Evolutionary conservation across 495 filamentous ascomycete genomes (phyloP), one percentile per base, ranked within the genome.

Genomic region (Thermothielavioides terrestris): DNA sequence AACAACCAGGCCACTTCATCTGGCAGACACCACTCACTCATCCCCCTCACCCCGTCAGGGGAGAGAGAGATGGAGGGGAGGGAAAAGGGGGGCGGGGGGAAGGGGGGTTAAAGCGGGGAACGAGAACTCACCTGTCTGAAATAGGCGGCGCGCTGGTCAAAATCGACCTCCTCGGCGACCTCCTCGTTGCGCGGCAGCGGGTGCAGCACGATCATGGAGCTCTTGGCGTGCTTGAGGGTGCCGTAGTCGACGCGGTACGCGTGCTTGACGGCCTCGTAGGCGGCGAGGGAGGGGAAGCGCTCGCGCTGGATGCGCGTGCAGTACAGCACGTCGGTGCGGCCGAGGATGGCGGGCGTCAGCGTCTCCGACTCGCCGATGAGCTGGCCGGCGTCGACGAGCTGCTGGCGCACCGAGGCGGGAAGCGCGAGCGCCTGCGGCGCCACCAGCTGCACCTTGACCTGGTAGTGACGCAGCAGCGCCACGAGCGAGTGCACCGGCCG

Each of bases 271-370:
- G 72, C 71, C 72, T 97, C 89, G 61, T 88, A 98, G 57, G 88
- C 78, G 20, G 71, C 77, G 12, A 83, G 68, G 63, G 86, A 83
- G 14, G 79, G 68, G 74, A 98, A 98, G 14, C 92, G 78, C 73
- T 98, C 92, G 73, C 91, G 94, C 67, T 97, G 92, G 57, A 98
- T 84, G 32, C 92, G 84, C 2, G 92, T 97, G 69, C 88, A 94
- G 72, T 98, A 98, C 36, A 98, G 73, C 6, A 98, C 89, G 55
- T 98, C 94, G 28, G 81, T 88, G 44, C 75, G 72, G 12, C 83
- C 83, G 27, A 97, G 70, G 21, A 97, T 84, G 62, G 94, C 88
- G 0, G 85, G 81, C 6, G 86, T 95, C 56, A 98, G 75, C 59
- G 81, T 77, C 60, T 84, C 81, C 15, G 78, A 81, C 68, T 94